Evolutionary conservation across 2,329 filamentous ascomycete genomes (phyloP), one percentile per base, ranked within the genome.

Genomic region (Akanthomyces muscarius): DNA sequence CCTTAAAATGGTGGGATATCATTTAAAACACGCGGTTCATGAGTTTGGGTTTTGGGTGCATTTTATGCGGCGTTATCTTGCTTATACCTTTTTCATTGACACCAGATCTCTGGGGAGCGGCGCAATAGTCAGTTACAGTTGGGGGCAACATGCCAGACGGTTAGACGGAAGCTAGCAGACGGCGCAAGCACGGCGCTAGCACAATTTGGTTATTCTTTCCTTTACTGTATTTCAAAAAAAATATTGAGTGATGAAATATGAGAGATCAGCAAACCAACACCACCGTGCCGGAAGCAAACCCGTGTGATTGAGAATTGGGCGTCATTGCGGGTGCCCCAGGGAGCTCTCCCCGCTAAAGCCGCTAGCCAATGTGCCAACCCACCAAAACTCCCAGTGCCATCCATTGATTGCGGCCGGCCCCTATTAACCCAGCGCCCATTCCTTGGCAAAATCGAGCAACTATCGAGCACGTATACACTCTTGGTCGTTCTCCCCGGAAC

Each of bases 1-100:
- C 23, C 10, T 55, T 16, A 21, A 36, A 51, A 41, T 14, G 44
- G 36, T 21, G 52, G 11, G 7, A 25, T 25, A 10, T 6, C 25
- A 25, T 45, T n/a, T 3, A 25, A 11, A 11, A 51, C 28, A 47
- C 36, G 3, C 41, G 30, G 38, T 42, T 33, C 33, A 25, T 42
- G 23, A 44, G 28, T 21, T 61, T 59, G 44, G 13, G 5, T n/a
- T 56, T 36, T 51, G 21, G 28, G 51, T 64, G 62, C 62, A 64
- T 64, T 48, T 38, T 14, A 30, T 36, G 36, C 50, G 62, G 62
- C 62, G 62, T 63, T 63, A 30, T 48, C 30, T 52, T 30, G n/a
- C 13, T 53, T 38, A 28, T 55, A 36, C 25, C 16, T 55, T 38
- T 54, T 53, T 38, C 36, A 36, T 55, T 30, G 36, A 21, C 7